Base-by-base conservation (phyloP, 2,329 filamentous ascomycete genomes). In the Cercospora janseana region DNA sequence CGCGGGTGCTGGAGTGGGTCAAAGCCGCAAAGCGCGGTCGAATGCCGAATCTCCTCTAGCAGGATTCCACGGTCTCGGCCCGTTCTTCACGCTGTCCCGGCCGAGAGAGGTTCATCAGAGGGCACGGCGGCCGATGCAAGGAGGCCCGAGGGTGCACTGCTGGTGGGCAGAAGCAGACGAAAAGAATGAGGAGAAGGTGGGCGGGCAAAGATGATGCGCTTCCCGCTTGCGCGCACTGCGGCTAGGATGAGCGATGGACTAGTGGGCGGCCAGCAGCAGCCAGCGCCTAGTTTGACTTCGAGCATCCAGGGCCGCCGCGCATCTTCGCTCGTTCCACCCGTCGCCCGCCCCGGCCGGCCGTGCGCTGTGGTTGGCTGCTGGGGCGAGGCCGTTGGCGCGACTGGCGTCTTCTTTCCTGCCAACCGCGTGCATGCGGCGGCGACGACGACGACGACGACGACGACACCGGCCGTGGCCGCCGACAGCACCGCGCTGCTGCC, bases 151-250 rank as follows among this genome's bases (percentile, higher is more conserved):
- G 40, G 37, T 20, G 31, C 23, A 50, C 47, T 47, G 15, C 40
- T 49, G 34, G 28, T 49, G 43, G 41, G 38, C 50, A 49, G 34
- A 49, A 44, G 20, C 50, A 43, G 23, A 42, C 16, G 43, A 35
- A 32, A 45, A 46, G 41, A n/a, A 35, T 34, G 53, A 55, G 49
- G 48, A 55, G 53, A 55, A 55, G 47, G 53, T 55, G 53, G 49
- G 53, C 38, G 48, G 48, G 38, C 52, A 55, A 34, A 49, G 37
- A 55, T 49, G 47, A 35, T 49, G 52, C 52, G 45, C 49, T 28
- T 48, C 26, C 29, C 47, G 44, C 52, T 52, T 44, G 38, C 53
- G 49, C 49, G 53, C 49, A 46, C 29, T 47, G 48, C 49, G 46
- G 46, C 46, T 49, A 46, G 51, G 46, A 38, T 35, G 18, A 40